Conservation (phyloP, 441 rosid species). For the Dalechampia spathulata region DNA sequence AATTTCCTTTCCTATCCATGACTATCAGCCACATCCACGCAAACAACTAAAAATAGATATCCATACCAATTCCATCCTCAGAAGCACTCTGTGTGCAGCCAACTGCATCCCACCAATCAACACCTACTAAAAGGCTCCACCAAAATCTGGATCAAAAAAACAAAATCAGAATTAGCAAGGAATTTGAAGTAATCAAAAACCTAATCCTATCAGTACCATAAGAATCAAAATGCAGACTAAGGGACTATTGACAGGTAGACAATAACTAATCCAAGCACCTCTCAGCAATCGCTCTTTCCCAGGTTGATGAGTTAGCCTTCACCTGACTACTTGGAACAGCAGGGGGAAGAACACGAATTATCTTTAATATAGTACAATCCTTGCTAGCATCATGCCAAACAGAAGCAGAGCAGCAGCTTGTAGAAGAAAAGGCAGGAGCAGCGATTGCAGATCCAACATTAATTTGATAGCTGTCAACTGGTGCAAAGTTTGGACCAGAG, state of each 20-base stretch:
- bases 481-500: conserved; percentile 89
- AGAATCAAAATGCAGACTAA: not conserved
- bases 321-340: conserved; percentile 73
- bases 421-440: conserved; percentile 97
- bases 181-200: conserved; percentile 2
- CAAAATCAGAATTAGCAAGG: conserved; percentile 9
- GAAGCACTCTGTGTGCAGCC: conserved; percentile 99
- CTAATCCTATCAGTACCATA: not conserved
- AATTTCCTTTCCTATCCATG: not conserved
- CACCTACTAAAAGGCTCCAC: conserved; percentile 99
- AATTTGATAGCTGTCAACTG: conserved; percentile 91
- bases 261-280: conserved; percentile 39
- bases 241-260: not conserved
- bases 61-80: conserved; percentile 91
- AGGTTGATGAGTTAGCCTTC: conserved; percentile 70
- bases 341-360: conserved; percentile 96
- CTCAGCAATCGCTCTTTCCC: conserved; percentile 99
- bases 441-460: conserved; percentile 97
- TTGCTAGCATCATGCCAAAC: conserved; percentile 88
- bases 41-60: not conserved
- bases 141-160: conserved; percentile 69
- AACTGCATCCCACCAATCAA: conserved; percentile 99
- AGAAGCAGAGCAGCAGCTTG: conserved; percentile 99
- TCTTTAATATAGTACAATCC: conserved; percentile 86
- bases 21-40: not conserved